These are phyloP conservation scores for Tricholoma sp. DNA, from an alignment of 768 basidiomycete genomes.

Conservation along the genomic window DNA sequence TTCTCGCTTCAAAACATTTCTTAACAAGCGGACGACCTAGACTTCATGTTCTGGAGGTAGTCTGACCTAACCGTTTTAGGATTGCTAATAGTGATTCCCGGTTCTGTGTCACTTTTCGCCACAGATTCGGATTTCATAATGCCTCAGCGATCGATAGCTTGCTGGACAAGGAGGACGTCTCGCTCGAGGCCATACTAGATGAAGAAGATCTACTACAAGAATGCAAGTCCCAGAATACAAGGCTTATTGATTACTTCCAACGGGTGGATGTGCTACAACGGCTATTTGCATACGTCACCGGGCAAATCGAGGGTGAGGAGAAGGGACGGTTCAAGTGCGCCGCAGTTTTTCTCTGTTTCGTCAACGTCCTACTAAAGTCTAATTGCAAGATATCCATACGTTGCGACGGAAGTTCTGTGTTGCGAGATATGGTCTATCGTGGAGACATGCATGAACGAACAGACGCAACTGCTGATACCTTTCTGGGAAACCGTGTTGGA, in stretches of 20 bases:
- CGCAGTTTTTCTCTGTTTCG: neutral
- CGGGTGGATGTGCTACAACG: constrained; percentile 76
- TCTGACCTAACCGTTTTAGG: constrained; percentile 25
- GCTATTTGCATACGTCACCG: constrained; percentile 80
- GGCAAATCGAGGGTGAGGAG: constrained; percentile 79
- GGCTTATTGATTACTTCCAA: constrained; percentile 84
- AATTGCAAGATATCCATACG: constrained; percentile 75
- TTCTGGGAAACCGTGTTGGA: constrained; percentile 93
- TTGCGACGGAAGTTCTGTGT: constrained; percentile 92
- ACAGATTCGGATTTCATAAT: constrained; percentile 88
- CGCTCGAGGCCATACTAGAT: constrained; percentile 87
- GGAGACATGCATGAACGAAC: constrained; percentile 76
- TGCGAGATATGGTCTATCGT: constrained; percentile 95
- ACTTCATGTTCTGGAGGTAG: constrained; percentile 52
- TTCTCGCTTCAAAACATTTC: constrained; percentile 9
- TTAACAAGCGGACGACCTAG: constrained; percentile 9
- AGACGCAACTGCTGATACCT: constrained; percentile 67
- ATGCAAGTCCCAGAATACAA: constrained; percentile 90
- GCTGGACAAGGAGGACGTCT: constrained; percentile 85
- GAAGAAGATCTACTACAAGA: constrained; percentile 93
- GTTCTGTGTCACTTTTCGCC: constrained; percentile 26
- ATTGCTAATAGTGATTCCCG: constrained; percentile 22
- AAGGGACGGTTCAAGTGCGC: constrained; percentile 79
- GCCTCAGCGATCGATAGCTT: constrained; percentile 86
- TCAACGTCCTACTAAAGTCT: neutral